Evolutionary conservation across 805 yeast species (phyloP).

Genomic region (Lachancea sp.): DNA sequence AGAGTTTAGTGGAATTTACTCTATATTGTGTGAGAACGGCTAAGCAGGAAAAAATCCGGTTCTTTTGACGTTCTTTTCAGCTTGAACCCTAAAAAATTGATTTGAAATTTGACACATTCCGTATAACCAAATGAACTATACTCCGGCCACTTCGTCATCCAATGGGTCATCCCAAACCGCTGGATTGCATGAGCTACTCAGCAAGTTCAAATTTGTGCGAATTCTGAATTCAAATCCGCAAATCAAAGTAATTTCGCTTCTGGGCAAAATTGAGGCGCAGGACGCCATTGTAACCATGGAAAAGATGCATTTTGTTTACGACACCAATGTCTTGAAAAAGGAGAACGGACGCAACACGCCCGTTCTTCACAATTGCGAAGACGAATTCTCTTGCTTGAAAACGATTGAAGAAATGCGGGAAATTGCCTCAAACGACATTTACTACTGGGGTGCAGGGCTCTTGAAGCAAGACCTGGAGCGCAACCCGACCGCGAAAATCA

Average conservation of each 20-base stretch:
- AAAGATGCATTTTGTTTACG: constrained; percentile 55
- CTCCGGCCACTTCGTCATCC: neutral
- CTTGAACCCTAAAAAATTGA: neutral
- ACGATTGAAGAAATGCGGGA: constrained; percentile 26
- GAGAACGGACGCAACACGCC: constrained; percentile 13
- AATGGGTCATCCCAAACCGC: neutral
- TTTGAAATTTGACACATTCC: neutral
- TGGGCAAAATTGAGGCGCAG: constrained; percentile 58
- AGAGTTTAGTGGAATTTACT: no score
- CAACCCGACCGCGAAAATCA: constrained; percentile 61
- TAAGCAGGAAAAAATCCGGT: no score
- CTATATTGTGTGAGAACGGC: no score
- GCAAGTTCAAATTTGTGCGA: constrained; percentile 40
- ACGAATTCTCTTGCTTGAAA: constrained; percentile 27
- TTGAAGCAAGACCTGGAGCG: constrained; percentile 41
- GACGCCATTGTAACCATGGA: constrained; percentile 69
- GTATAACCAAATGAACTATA: neutral
- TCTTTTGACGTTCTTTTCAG: neutral
- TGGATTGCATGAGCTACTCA: constrained; percentile 21
- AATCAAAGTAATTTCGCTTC: constrained; percentile 54
- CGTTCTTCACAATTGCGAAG: constrained; percentile 22
- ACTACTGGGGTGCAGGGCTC: constrained; percentile 68
- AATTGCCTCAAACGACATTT: constrained; percentile 73
- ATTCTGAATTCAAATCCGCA: constrained; percentile 57
- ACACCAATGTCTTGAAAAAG: constrained; percentile 19